Conservation (phyloP, 129 eudicot species). For the Smallanthus sonchifolius region DNA sequence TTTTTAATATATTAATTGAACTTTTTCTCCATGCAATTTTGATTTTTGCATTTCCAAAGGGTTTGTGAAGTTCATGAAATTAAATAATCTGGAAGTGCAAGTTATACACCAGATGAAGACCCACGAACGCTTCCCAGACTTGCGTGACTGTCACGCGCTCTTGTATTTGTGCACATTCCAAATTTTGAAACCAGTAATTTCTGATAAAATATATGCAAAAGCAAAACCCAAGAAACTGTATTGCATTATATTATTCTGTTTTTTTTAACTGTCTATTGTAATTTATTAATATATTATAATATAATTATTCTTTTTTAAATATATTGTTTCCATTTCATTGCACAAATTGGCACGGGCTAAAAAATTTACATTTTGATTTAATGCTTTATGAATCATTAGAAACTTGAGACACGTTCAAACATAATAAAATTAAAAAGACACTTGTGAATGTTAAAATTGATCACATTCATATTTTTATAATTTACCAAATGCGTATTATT, state of each 20-base stretch:
- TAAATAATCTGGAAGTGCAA: constrained; percentile 29
- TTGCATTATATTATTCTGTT: background rate
- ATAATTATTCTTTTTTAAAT: background rate
- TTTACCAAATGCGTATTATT: background rate
- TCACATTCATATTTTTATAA: background rate
- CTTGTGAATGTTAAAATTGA: background rate
- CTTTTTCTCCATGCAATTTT: constrained; percentile 36
- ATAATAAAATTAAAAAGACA: background rate
- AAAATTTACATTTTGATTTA: background rate
- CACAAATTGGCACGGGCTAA: constrained; percentile 7
- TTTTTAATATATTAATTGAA: background rate
- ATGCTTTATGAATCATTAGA: background rate
- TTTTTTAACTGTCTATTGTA: no score
- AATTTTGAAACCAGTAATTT: background rate
- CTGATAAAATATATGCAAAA: background rate
- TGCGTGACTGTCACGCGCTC: constrained; percentile 10
- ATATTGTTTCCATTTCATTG: background rate
- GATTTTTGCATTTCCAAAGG: constrained; percentile 46
- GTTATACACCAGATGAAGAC: constrained; percentile 15
- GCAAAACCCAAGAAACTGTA: background rate
- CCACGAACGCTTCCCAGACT: constrained; percentile 1
- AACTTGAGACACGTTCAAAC: background rate
- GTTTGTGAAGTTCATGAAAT: constrained; percentile 38
- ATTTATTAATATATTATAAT: no score
- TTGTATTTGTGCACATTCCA: background rate